Evolutionary conservation across 805 yeast species (phyloP), one percentile per base, ranked within the genome.

Genomic region (Teunomyces pallodes): DNA sequence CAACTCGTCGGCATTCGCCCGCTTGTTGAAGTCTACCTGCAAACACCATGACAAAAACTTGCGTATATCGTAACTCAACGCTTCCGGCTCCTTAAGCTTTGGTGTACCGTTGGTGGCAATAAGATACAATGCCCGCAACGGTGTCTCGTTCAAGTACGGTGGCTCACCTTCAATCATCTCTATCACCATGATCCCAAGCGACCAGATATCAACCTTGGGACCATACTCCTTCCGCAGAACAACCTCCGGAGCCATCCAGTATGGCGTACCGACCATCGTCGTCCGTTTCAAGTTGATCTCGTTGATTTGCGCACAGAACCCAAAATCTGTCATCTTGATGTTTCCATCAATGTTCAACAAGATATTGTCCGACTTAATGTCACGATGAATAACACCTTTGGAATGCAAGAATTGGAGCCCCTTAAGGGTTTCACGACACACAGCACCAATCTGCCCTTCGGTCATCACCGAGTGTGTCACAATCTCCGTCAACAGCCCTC

Each of bases 221-320:
- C 96, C 99, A 63, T 94, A 94, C 62, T 91, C 97, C 65, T 90
- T 91, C 57, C 95, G 82, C 14, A 91, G 83, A 26, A 94, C 97
- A 46, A 94, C 97, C 66, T 94, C 99, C 1, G 99, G 99, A 0
- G 99, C 99, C 99, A 94, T 94, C 99, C 99, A 94, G 66, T 94
- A 94, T 10, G 99, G 99, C 0, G 99, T 94, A 12, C 99, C 99
- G 13, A 94, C 99, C 96, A 94, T 90, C 4, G 99, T 94, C 3
- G 96, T 90, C 65, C 99, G 83, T 66, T 92, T 91, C 47, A 87
- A 74, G 54, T 87, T 86, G 46, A 81, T 79, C 54, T 86, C 95
- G 51, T 67, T 69, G 51, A 72, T 73, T 67, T 91, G 96, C 0
- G 99, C 99, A 71, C 99, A 94, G 72, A 92, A 94, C 0, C 96